A percentile compares a stretch with the other conserved stretches of the same genome.
These are phyloP conservation scores for Onygena corvina DNA, from an alignment of 2,329 filamentous ascomycete species.

Conservation along the genomic window DNA sequence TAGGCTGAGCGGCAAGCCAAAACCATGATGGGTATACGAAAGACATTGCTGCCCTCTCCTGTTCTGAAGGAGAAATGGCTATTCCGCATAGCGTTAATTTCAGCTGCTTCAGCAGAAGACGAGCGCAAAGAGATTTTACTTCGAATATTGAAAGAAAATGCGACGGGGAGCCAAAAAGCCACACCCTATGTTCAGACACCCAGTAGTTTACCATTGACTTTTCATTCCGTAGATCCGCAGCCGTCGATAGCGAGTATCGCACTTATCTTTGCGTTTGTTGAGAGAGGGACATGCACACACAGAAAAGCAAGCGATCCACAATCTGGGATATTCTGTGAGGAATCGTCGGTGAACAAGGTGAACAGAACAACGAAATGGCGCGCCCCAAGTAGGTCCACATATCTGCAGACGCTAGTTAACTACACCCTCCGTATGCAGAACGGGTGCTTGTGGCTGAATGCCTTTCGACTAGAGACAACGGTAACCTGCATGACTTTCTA, in stretches of 20 bases:
- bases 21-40: background rate
- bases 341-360: slow-evolving; percentile 5
- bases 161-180: background rate
- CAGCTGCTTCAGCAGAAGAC: background rate
- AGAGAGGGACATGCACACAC: background rate
- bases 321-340: slow-evolving; percentile 1
- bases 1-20: background rate
- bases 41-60: background rate
- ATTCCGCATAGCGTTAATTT: background rate
- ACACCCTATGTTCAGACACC: background rate
- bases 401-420: background rate
- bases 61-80: background rate
- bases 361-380: background rate
- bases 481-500: background rate
- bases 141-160: background rate
- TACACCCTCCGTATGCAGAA: background rate
- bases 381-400: background rate
- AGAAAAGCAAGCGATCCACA: background rate
- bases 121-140: background rate
- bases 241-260: background rate
- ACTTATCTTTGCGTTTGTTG: background rate
- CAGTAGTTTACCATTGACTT: background rate
- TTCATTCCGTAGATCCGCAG: background rate
- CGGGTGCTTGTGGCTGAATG: slow-evolving; percentile 1
- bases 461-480: background rate